Base-by-base conservation (phyloP, 768 basidiomycete species). In the Suillus ampliporus region DNA sequence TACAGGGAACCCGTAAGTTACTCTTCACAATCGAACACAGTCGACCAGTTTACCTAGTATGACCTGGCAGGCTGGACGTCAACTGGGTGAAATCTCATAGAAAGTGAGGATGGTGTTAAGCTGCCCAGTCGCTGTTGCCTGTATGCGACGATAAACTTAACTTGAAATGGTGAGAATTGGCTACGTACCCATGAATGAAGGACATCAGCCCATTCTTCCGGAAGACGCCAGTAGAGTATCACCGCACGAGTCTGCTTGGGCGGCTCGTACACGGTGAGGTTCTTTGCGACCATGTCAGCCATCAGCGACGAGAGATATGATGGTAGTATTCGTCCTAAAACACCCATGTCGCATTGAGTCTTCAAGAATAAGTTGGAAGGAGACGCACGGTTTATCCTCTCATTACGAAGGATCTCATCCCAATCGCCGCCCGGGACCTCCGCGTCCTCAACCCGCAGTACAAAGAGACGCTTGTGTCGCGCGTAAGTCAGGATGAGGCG, bases 151-250 rank as follows among this genome's bases (percentile, higher is more conserved):
- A 53, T 71, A 62, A 69, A 67, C 60, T 21, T 14, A 31, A n/a
- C 31, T 21, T 48, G n/a, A 1, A 28, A 9, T 57, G 57, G 28
- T 8, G 28, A 31, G 9, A 6, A 3, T 31, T 31, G 31, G 46
- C 52, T 2, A 23, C n/a, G 67, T 65, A 94, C 93, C 93, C 93
- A 95, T 71, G 84, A 82, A 70, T 92, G 85, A 2, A 95, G 79
- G 15, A 84, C 84, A 67, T 94, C 92, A 0, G 92, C 93, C 93
- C 93, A 95, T 75, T 94, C 92, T 63, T 93, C 91, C 3, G 89
- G 89, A 19, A 85, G 76, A 57, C 90, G 80, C 93, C 93, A 95
- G 71, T 88, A 85, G 1, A 95, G 75, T 41, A 94, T 69, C 4
- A 85, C 87, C 3, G 89, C 82, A 43, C 88, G 84, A 1, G 84